Evolutionary conservation across 1,284 basidiomycete genomes (phyloP), one percentile per base, ranked within the genome.

Genomic region (Peniophora sp.): DNA sequence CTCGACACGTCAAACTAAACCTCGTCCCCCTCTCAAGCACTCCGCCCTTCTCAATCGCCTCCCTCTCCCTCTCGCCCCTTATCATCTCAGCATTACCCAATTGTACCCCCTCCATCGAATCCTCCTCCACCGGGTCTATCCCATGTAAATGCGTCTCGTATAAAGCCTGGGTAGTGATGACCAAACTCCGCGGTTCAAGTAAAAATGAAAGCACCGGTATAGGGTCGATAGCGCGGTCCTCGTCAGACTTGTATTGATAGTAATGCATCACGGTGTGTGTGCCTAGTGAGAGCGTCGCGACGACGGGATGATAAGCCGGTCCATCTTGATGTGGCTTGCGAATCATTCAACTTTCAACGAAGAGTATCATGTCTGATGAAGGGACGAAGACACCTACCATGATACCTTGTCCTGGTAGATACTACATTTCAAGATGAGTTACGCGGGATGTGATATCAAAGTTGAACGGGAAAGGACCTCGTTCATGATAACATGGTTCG

Each of bases 321-420:
- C 95, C 94, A 63, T 97, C 95, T 68, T 97, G 85, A 61, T 97
- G 95, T 1, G 93, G 92, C 91, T 93, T 64, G n/a, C n/a, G n/a
- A n/a, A n/a, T n/a, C n/a, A n/a, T n/a, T n/a, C n/a, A n/a, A n/a
- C n/a, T 11, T 10, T 2, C 34, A 50, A 52, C 51, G 50, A 50
- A 53, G 19, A 44, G 14, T 6, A 6, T 34, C 19, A 16, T 19
- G n/a, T n/a, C n/a, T n/a, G 45, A 1, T 14, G 54, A 54, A 43
- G 45, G 54, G 53, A n/a, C n/a, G n/a, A 50, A 45, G 27, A 47
- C 34, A 48, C 77, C 56, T 65, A 91, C 90, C 75, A 91, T 87
- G 55, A 98, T 98, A 19, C 95, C 95, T 69, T 97, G 92, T 1
- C 90, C 90, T 5, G 92, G 78, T 23, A 79, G 72, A 64, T 97